phyloP scores from a whole-genome alignment of 1,284 basidiomycete species.

The Apiotrichum veenhuisii region DNA sequence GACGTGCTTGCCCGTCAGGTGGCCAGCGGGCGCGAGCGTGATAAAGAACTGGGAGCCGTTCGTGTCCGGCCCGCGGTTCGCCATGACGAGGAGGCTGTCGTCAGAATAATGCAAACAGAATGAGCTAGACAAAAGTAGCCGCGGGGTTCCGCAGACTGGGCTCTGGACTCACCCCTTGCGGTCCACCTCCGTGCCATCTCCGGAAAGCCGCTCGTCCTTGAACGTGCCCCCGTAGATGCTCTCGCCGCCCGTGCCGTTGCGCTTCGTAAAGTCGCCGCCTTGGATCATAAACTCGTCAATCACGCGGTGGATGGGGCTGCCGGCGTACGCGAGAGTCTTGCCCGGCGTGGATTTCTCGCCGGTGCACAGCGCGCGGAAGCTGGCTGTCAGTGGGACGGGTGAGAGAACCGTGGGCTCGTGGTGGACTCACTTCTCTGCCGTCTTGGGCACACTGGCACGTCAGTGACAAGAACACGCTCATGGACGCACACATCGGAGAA shows the following conservation, averaged over 20 bases:
- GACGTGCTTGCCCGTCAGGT: slow-evolving; percentile 53
- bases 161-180: slow-evolving; percentile 38
- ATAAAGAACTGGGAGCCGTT: slow-evolving; percentile 56
- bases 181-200: slow-evolving; percentile 45
- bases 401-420: not conserved
- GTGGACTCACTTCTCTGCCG: slow-evolving; percentile 70
- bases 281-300: slow-evolving; percentile 87
- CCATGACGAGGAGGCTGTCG: slow-evolving; percentile 56
- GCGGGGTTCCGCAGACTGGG: too few relatives aligned
- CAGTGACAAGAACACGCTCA: not conserved
- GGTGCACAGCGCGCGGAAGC: slow-evolving; percentile 83
- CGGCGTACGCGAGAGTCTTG: slow-evolving; percentile 75
- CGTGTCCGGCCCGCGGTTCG: slow-evolving; percentile 59
- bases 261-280: slow-evolving; percentile 62
- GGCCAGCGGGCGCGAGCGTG: slow-evolving; percentile 43
- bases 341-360: slow-evolving; percentile 73
- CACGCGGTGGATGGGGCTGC: slow-evolving; percentile 69
- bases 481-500: slow-evolving; percentile 55
- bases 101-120: not conserved
- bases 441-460: slow-evolving; percentile 65
- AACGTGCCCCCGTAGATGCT: slow-evolving; percentile 49
- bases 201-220: slow-evolving; percentile 45
- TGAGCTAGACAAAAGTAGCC: too few relatives aligned
- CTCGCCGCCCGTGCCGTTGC: slow-evolving; percentile 55
- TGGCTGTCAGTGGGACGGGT: slow-evolving; percentile 34